Conservation (phyloP, 768 basidiomycete genomes). For the Suillus lakei region DNA sequence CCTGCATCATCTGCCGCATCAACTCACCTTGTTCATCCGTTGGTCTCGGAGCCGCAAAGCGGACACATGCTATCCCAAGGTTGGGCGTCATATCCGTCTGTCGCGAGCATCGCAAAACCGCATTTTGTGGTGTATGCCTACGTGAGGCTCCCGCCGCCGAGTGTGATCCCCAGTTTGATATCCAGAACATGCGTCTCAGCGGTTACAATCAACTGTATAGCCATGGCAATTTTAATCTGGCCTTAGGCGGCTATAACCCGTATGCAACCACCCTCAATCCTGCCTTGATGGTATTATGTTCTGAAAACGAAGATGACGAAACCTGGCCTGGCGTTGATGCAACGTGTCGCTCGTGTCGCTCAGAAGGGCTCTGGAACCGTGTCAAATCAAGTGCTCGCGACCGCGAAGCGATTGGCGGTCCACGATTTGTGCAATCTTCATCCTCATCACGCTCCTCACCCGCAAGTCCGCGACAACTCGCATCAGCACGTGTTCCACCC, state of each 20-base stretch:
- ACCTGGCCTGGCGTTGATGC: conserved; percentile 67
- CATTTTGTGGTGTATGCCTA: conserved; percentile 73
- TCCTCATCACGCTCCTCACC: conserved; percentile 17
- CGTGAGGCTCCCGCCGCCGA: conserved; percentile 59
- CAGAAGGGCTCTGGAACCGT: conserved; percentile 67
- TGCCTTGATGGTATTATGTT: conserved; percentile 47
- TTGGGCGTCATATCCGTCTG: conserved; percentile 58
- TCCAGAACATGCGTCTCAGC: conserved; percentile 36
- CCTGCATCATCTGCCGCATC: conserved; percentile 72
- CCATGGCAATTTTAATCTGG: conserved; percentile 24
- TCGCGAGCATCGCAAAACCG: conserved; percentile 64
- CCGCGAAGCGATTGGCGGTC: conserved; percentile 61
- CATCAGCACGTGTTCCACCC: conserved; percentile 28
- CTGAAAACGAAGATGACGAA: conserved; percentile 76
- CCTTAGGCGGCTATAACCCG: conserved; percentile 28
- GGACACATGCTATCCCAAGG: conserved; percentile 43
- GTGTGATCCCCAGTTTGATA: conserved; percentile 38
- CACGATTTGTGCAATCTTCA: conserved; percentile 30
- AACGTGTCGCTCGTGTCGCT: conserved; percentile 70
- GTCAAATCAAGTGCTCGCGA: conserved; percentile 53
- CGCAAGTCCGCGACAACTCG: conserved; percentile 17
- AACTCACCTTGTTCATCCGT: conserved; percentile 56
- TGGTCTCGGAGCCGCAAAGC: conserved; percentile 59
- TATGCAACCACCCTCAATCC: conserved; percentile 30
- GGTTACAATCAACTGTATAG: conserved; percentile 38